phyloP scores from a whole-genome alignment of 192 early-diverging fungal genomes.

The Fimicolochytrium jonesii region DNA sequence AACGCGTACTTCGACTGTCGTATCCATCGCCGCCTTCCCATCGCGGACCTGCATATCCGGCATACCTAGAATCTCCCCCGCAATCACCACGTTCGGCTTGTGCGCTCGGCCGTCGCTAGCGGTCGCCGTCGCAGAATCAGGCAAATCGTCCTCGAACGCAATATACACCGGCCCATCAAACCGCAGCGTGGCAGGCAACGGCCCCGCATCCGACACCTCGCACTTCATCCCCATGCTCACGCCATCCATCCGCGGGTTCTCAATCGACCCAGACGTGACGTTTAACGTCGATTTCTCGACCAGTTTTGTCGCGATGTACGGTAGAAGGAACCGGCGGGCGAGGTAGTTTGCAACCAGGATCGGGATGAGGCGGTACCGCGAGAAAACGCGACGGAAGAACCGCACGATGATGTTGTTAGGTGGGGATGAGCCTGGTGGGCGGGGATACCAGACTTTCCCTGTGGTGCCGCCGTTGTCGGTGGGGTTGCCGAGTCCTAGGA shows the following conservation, averaged over 20 bases:
- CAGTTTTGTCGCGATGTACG: conserved; percentile 13
- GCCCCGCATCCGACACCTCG: not conserved
- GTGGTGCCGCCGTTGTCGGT: no score
- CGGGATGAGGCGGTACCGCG: conserved; percentile 1
- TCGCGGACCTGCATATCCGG: not conserved
- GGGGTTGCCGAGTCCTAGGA: no score
- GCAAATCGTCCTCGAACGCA: not conserved
- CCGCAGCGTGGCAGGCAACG: conserved; percentile 2
- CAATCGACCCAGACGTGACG: not conserved
- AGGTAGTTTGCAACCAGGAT: conserved; percentile 1
- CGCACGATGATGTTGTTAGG: no score
- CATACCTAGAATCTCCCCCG: conserved; percentile 19
- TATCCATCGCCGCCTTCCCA: conserved; percentile 9
- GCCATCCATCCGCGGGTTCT: not conserved
- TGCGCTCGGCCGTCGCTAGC: no score
- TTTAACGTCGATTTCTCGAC: not conserved
- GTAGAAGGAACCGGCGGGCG: conserved; percentile 6
- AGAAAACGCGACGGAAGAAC: not conserved
- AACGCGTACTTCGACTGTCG: conserved; percentile 11
- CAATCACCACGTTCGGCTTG: not conserved
- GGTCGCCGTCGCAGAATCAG: no score
- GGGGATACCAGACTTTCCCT: no score
- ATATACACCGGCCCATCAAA: conserved; percentile 21
- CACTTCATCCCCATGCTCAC: conserved; percentile 6
- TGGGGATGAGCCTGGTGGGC: no score